A percentile compares a stretch with the other conserved stretches of the same genome.
Conservation (phyloP, 1,284 basidiomycete genomes). For the Xerocomus nothofagi region DNA sequence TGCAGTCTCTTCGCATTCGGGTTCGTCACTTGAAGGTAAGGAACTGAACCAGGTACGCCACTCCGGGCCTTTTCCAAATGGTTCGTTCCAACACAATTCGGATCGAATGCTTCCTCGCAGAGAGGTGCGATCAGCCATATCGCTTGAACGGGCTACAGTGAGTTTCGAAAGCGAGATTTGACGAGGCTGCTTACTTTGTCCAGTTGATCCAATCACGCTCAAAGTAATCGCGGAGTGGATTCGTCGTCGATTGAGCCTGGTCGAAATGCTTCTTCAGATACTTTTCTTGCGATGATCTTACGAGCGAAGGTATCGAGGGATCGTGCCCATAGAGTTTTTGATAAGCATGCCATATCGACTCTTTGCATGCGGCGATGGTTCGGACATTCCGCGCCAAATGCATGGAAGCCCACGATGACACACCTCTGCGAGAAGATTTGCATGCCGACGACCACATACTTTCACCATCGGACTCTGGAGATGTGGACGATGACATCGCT, state of each 20-base stretch:
- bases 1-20: conserved; percentile 22
- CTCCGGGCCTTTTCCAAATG: conserved; percentile 48
- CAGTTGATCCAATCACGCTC: conserved; percentile 67
- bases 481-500: conserved; percentile 22
- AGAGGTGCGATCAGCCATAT: conserved; percentile 72
- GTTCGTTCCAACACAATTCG: conserved; percentile 54
- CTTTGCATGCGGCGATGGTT: conserved; percentile 60
- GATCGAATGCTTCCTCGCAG: conserved; percentile 51
- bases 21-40: conserved; percentile 24
- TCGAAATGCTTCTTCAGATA: conserved; percentile 33
- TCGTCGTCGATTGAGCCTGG: conserved; percentile 26
- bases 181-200: conserved; percentile 52
- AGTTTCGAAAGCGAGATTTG: not conserved
- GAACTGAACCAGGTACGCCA: conserved; percentile 54
- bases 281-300: conserved; percentile 33
- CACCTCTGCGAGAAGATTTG: conserved; percentile 28
- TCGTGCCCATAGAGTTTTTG: conserved; percentile 47
- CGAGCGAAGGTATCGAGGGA: conserved; percentile 33
- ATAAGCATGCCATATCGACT: conserved; percentile 68
- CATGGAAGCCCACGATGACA: conserved; percentile 53
- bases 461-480: conserved; percentile 20
- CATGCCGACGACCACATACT: conserved; percentile 7
- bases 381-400: conserved; percentile 60
- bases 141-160: conserved; percentile 41
- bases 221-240: conserved; percentile 57